Conservation (phyloP, 2,329 filamentous ascomycete species). For the Fusarium sp. region DNA sequence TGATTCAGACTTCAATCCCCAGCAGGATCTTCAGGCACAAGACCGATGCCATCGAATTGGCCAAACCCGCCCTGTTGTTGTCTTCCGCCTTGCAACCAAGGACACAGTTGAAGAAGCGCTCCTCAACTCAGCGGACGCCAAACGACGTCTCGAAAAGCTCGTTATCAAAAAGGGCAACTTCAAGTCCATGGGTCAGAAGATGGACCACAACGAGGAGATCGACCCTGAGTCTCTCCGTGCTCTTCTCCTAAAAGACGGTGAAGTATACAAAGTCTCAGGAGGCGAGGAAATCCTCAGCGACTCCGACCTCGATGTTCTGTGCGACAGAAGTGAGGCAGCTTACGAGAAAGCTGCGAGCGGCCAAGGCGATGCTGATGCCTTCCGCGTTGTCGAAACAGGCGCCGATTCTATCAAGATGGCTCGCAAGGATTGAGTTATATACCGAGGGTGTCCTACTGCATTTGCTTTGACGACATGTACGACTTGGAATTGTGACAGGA, state of each 20-base stretch:
- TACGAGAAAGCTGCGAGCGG: conserved; percentile 82
- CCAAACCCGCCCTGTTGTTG: conserved; percentile 89
- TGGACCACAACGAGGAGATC: conserved; percentile 65
- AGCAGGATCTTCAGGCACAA: conserved; percentile 96
- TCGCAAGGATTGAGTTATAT: conserved; percentile 34
- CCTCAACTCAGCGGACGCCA: conserved; percentile 88
- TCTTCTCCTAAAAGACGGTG: conserved; percentile 78
- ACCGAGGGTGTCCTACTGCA: background rate
- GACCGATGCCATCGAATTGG: conserved; percentile 96
- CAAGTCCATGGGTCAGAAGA: conserved; percentile 74
- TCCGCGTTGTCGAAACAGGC: conserved; percentile 84
- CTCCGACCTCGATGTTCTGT: conserved; percentile 80
- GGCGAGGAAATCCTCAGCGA: conserved; percentile 79
- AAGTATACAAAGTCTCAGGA: conserved; percentile 69
- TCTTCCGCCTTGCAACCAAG: conserved; percentile 93
- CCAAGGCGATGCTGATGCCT: conserved; percentile 76
- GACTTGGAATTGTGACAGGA: background rate
- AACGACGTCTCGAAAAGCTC: conserved; percentile 90
- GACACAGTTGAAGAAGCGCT: conserved; percentile 92
- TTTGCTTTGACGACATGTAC: background rate
- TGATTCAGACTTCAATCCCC: conserved; percentile 92
- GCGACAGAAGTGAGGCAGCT: conserved; percentile 77
- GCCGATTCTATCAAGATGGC: conserved; percentile 64
- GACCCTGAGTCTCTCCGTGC: conserved; percentile 72
- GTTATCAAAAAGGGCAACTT: conserved; percentile 96